Percentiles rank a stretch among this genome's conserved stretches.
These are phyloP conservation scores for Epipyxis sp. DNA, from an alignment of 108 stramenopile genomes.

Conservation along the genomic window DNA sequence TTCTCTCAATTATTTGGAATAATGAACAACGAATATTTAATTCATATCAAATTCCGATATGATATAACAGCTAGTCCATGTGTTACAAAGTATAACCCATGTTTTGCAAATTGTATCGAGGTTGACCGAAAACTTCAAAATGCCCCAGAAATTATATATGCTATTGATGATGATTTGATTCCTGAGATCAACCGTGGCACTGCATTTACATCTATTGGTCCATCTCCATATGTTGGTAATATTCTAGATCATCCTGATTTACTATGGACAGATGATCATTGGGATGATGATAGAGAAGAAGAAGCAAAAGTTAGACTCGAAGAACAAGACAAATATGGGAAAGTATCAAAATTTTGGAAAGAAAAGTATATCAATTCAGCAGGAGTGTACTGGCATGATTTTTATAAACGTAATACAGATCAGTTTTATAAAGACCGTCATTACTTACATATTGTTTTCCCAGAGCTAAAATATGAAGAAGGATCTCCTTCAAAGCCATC, in stretches of 20 bases:
- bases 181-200: not conserved
- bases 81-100: too few species aligned
- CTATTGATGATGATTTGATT: too few species aligned
- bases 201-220: not conserved
- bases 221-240: constrained; percentile 17
- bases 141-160: too few species aligned
- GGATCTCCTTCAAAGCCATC: not conserved
- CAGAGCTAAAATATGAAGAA: constrained; percentile 58
- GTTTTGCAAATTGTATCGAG: too few species aligned
- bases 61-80: too few species aligned
- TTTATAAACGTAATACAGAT: constrained; percentile 64
- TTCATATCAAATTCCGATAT: too few species aligned
- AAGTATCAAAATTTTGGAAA: constrained; percentile 8
- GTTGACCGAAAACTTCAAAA: too few species aligned
- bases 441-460: constrained; percentile 73
- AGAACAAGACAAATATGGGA: not conserved
- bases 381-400: constrained; percentile 62
- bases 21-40: too few species aligned
- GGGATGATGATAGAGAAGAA: not conserved
- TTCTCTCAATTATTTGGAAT: too few species aligned
- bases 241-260: constrained; percentile 17
- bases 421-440: constrained; percentile 81
- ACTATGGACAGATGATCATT: constrained; percentile 21
- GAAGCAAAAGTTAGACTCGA: not conserved
- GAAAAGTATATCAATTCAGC: constrained; percentile 9